These are phyloP conservation scores for Colletotrichum sp. DNA, from an alignment of 2,329 filamentous ascomycete species.

Conservation along the genomic window DNA sequence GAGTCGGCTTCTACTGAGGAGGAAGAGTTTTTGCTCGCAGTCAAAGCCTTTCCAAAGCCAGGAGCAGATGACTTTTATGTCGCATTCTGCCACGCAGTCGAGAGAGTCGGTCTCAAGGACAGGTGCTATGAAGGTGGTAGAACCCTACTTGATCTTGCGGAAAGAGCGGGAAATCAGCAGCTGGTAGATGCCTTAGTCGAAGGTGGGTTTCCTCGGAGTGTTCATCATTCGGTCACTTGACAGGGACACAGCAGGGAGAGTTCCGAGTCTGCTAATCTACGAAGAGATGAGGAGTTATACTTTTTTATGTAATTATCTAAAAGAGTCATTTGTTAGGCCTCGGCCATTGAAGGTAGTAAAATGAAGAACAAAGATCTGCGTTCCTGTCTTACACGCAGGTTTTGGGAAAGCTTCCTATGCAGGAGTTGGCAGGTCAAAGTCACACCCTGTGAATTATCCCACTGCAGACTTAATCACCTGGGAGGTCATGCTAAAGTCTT, in stretches of 20 bases:
- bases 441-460: neutral
- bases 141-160: neutral
- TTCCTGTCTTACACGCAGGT: neutral
- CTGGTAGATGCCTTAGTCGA: neutral
- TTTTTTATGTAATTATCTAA: too few species aligned
- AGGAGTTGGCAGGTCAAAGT: neutral
- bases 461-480: neutral
- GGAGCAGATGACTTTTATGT: neutral
- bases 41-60: neutral
- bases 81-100: neutral
- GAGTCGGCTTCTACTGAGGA: neutral
- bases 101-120: neutral
- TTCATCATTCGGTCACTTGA: too few species aligned
- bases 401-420: neutral
- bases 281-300: accelerated
- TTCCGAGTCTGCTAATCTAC: neutral
- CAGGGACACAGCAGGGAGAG: too few species aligned
- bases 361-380: too few species aligned
- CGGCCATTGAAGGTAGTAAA: accelerated
- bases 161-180: neutral
- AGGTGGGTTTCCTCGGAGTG: neutral
- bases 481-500: neutral
- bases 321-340: too few species aligned
- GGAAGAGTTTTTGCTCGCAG: accelerated
- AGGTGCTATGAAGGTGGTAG: neutral